Evolutionary conservation across 805 yeast species (phyloP).

Genomic region (Kodamaea sagamina): DNA sequence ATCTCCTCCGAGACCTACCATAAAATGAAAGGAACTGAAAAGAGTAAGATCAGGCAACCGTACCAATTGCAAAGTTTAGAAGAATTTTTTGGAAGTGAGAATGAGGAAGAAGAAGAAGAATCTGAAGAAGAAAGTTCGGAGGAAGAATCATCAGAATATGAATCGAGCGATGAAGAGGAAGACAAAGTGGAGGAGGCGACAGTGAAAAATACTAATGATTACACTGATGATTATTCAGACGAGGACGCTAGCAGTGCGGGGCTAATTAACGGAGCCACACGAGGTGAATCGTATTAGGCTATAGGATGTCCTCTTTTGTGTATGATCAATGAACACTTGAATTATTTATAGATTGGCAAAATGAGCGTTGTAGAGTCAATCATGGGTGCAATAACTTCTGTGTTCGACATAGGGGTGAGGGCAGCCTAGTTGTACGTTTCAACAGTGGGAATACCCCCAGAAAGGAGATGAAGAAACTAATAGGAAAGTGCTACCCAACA

Average conservation of each 20-base stretch:
- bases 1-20: slow-evolving; percentile 24
- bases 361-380: too few species aligned
- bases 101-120: slow-evolving; percentile 19
- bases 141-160: slow-evolving; percentile 17
- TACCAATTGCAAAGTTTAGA: slow-evolving; percentile 78
- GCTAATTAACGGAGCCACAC: slow-evolving; percentile 4
- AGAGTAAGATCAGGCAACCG: slow-evolving; percentile 26
- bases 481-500: too few species aligned
- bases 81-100: slow-evolving; percentile 66
- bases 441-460: too few species aligned
- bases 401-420: too few species aligned
- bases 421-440: too few species aligned
- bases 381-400: too few species aligned
- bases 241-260: slow-evolving; percentile 3
- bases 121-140: slow-evolving; percentile 13
- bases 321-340: neutral
- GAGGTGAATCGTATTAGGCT: slow-evolving; percentile 8
- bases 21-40: slow-evolving; percentile 3
- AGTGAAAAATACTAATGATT: slow-evolving; percentile 19
- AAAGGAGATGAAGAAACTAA: too few species aligned
- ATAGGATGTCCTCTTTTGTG: slow-evolving; percentile 11
- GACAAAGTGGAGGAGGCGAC: slow-evolving; percentile 23
- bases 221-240: neutral
- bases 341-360: slow-evolving; percentile 1
- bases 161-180: slow-evolving; percentile 18